Evolutionary conservation across 225 moss, liverwort and hornwort species (phyloP), one percentile per base, ranked within the genome.

Genomic region (Anthoceros angustus): DNA sequence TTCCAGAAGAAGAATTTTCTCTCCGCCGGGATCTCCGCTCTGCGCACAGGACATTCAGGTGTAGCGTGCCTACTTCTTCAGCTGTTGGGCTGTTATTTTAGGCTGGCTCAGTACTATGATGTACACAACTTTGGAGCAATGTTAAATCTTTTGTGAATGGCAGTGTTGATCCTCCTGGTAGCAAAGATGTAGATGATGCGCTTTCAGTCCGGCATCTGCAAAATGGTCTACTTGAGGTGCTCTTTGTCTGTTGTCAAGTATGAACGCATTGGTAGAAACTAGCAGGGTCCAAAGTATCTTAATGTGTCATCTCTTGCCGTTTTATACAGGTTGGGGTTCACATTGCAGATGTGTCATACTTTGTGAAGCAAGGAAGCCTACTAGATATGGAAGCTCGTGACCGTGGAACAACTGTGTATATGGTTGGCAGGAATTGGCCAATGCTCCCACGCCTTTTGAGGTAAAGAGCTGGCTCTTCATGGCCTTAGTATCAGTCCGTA

Each of bases 81-180:
- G 63, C 6, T 14, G 25, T 64, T 26, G 15, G 64, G 38, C 23
- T 38, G 38, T 15, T 25, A 15, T 38, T 20, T n/a, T 14, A 64
- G 25, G 11, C 5, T 10, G 23, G 7, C 32, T 64, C 4, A 26
- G 38, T 64, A 14, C 18, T 64, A 2, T 64, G 50, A 15, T 21
- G 21, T 55, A 15, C 50, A 26, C 7, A 21, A 26, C 15, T 16
- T 25, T 63, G 15, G 15, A 8, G 23, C 24, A 12, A 25, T 16
- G 6, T 63, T 7, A 7, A n/a, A 9, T 16, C 5, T 39, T 66
- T 23, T 20, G 2, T 65, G 39, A 25, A 64, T 32, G 32, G 66
- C 74, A 80, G 80, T 40, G 76, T 80, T 66, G 80, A 80, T 68
- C 80, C 80, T 63, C 80, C 80, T 65, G 80, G 80, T 15, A 80